Base-by-base conservation (phyloP, 768 basidiomycete species). In the Amyloporia xantha region DNA sequence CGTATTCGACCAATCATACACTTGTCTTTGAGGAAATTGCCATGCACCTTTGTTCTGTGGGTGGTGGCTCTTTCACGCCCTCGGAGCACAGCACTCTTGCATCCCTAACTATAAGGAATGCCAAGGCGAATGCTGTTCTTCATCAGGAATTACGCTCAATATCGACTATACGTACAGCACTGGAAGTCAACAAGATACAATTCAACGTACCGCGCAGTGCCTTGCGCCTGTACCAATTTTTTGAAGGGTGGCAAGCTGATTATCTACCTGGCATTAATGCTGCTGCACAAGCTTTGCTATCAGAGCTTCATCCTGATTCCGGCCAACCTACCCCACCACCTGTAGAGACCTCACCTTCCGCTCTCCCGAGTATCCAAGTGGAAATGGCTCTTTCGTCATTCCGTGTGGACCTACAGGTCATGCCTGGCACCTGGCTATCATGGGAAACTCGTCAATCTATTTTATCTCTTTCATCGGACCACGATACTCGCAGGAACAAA, bases 401-500 rank as follows among this genome's bases (percentile, higher is more conserved):
- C 20, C 75, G 76, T 21, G 69, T 89, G 7, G 77, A 79, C 3
- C 73, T 92, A 5, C 89, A 91, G 57, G 81, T 91, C 35, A 89
- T 91, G 84, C 86, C 83, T 52, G 88, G 87, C 17, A 91, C 88
- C 1, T 92, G 89, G 89, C 65, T 91, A 26, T 82, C 85, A 6
- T 90, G 83, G 86, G 77, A 82, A 49, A 66, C 81, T 19, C 69
- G 75, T 48, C 68, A 80, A 44, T 73, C 70, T 0, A 64, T 78
- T 6, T 65, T 63, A 1, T 81, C 80, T 56, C 35, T 75, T 24
- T 70, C 74, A 37, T 74, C 71, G 21, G 26, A 41, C 17, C 41
- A 49, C 25, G 53, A 54, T 21, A 33, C n/a, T 23, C 53, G 53
- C 10, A 64, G 68, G 7, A 69, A 65, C 37, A 52, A 61, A 40